Conservation (phyloP, 768 basidiomycete genomes). For the Coprinopsis strossmayeri region DNA sequence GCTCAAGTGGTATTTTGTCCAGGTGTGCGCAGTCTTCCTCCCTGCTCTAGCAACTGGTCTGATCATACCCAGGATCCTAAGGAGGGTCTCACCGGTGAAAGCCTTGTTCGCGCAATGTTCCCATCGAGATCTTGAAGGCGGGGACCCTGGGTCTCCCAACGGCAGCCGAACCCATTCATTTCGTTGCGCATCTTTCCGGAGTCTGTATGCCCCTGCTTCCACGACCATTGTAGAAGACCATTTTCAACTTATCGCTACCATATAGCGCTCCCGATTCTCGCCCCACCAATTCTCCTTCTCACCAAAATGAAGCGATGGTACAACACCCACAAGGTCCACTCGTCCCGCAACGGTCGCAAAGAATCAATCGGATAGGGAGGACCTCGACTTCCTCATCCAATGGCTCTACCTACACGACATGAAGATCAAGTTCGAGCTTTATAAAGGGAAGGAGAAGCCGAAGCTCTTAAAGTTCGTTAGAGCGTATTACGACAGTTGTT, state of each 20-base stretch:
- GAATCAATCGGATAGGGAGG: slow-evolving; percentile 14
- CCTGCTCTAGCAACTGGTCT: background rate
- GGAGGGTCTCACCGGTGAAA: slow-evolving; percentile 13
- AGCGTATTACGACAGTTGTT: slow-evolving; percentile 10
- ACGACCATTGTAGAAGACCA: background rate
- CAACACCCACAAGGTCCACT: slow-evolving; percentile 16
- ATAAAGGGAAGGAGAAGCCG: slow-evolving; percentile 17
- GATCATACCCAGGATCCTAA: slow-evolving; percentile 12
- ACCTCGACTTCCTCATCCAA: slow-evolving; percentile 16
- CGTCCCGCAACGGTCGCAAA: slow-evolving; percentile 20
- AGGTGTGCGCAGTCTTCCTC: slow-evolving; percentile 11
- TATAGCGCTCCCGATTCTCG: slow-evolving; percentile 16
- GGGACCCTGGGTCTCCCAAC: slow-evolving; percentile 17
- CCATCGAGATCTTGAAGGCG: slow-evolving; percentile 19
- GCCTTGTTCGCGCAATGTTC: slow-evolving; percentile 17
- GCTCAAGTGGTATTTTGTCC: slow-evolving; percentile 22
- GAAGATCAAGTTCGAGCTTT: slow-evolving; percentile 18
- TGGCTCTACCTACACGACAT: slow-evolving; percentile 19
- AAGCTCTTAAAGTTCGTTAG: slow-evolving; percentile 16
- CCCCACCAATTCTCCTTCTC: slow-evolving; percentile 20
- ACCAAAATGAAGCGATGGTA: slow-evolving; percentile 26
- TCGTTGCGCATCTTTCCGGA: slow-evolving; percentile 11
- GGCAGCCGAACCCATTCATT: slow-evolving; percentile 12
- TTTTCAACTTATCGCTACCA: background rate
- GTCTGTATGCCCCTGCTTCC: slow-evolving; percentile 8